Conservation (phyloP, 495 filamentous ascomycete genomes). For the Tuber magnatum region DNA sequence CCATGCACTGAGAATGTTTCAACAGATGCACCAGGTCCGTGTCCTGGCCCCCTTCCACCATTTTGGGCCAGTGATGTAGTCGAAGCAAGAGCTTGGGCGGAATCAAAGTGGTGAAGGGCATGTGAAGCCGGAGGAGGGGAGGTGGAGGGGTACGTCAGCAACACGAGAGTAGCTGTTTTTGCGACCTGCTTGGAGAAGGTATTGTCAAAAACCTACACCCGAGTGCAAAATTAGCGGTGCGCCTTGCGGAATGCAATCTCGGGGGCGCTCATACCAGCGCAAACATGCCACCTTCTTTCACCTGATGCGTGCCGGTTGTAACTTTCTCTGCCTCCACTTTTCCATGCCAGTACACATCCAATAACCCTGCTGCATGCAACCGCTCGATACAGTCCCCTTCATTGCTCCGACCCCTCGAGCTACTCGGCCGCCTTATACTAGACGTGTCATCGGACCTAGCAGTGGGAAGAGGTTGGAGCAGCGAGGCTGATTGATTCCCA, state of each 20-base stretch:
- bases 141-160: slow-evolving; percentile 84
- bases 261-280: slow-evolving; percentile 52
- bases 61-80: slow-evolving; percentile 23
- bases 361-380: slow-evolving; percentile 74
- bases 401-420: slow-evolving; percentile 40
- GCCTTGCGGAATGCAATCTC: neutral
- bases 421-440: slow-evolving; percentile 41
- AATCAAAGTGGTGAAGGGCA: slow-evolving; percentile 55
- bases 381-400: slow-evolving; percentile 57
- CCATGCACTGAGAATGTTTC: slow-evolving; percentile 51
- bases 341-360: slow-evolving; percentile 78
- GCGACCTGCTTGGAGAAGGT: slow-evolving; percentile 94
- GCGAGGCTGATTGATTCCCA: slow-evolving; percentile 51
- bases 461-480: slow-evolving; percentile 46
- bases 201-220: slow-evolving; percentile 71
- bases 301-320: slow-evolving; percentile 82
- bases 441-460: slow-evolving; percentile 40
- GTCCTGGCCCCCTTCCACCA: slow-evolving; percentile 42
- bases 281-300: slow-evolving; percentile 81
- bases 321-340: slow-evolving; percentile 96
- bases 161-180: slow-evolving; percentile 88
- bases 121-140: slow-evolving; percentile 71
- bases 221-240: neutral
- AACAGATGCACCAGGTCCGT: slow-evolving; percentile 45
- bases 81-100: slow-evolving; percentile 42